Conservation (phyloP, 352 stramenopile genomes). For the Paralagenidium karlingii region DNA sequence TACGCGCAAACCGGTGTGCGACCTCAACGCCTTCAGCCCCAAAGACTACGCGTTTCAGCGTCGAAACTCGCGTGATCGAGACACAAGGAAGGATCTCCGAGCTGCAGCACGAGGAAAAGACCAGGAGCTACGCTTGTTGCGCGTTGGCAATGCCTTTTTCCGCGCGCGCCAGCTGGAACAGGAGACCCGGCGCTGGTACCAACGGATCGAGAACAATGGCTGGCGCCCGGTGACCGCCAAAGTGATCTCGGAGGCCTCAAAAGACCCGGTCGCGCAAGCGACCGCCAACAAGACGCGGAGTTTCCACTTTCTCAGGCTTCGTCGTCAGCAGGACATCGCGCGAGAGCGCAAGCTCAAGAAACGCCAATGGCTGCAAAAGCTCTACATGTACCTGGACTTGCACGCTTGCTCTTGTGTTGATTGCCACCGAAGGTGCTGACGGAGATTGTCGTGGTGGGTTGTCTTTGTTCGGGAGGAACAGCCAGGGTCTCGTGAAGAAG, state of each 20-base stretch:
- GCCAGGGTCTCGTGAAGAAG: conserved; percentile 32
- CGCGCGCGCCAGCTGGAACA: conserved; percentile 29
- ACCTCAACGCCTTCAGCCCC: conserved; percentile 84
- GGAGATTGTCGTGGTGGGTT: not conserved
- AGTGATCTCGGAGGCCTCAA: conserved; percentile 41
- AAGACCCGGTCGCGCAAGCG: conserved; percentile 36
- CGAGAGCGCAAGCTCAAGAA: conserved; percentile 44
- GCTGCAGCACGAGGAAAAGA: conserved; percentile 2
- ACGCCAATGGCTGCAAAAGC: conserved; percentile 68
- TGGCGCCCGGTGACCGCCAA: conserved; percentile 84
- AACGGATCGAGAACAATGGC: conserved; percentile 82
- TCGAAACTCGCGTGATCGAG: no score
- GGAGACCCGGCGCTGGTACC: conserved; percentile 72
- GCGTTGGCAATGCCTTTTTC: conserved; percentile 65
- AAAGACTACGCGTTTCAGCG: conserved; percentile 72
- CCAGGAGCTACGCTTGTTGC: conserved; percentile 26
- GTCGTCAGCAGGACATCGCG: conserved; percentile 40
- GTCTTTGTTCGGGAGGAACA: conserved; percentile 5
- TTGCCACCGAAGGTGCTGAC: not conserved
- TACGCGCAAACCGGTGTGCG: conserved; percentile 70
- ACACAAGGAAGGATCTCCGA: not conserved
- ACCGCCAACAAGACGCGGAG: conserved; percentile 18
- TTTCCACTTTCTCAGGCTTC: conserved; percentile 35
- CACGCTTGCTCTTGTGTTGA: no score
- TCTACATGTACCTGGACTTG: no score